phyloP scores from a whole-genome alignment of 1,284 basidiomycete species.

The Dichomitus squalens region DNA sequence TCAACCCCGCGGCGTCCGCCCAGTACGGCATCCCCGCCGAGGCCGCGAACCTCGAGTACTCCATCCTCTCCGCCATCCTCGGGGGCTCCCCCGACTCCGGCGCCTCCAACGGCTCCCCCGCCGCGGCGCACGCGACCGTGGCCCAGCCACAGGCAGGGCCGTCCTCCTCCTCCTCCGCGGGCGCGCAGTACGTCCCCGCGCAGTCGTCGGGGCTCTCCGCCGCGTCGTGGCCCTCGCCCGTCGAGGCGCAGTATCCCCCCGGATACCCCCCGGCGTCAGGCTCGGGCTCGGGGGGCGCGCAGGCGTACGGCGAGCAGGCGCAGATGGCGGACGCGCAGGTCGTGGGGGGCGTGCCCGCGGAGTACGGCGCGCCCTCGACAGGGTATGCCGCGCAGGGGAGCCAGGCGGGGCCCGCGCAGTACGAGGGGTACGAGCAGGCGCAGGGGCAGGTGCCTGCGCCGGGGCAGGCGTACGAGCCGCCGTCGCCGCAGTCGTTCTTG shows the following conservation, averaged over 20 bases:
- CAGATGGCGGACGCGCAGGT: slow-evolving; percentile 43
- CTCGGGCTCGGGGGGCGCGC: no score
- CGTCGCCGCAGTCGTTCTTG: slow-evolving; percentile 14
- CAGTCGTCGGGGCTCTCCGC: slow-evolving; percentile 29
- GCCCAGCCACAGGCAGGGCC: slow-evolving; percentile 13
- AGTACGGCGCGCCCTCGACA: slow-evolving; percentile 20
- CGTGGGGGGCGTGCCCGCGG: slow-evolving; percentile 12
- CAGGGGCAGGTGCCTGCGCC: slow-evolving; percentile 10
- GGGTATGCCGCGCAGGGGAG: slow-evolving; percentile 12
- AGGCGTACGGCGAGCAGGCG: slow-evolving; percentile 27
- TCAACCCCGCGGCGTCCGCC: slow-evolving; percentile 24
- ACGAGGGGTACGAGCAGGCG: slow-evolving; percentile 19
- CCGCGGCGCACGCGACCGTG: slow-evolving; percentile 33
- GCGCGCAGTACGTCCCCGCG: slow-evolving; percentile 19
- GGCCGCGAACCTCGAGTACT: slow-evolving; percentile 90
- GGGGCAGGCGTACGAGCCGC: slow-evolving; percentile 10
- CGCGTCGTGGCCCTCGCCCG: slow-evolving; percentile 48
- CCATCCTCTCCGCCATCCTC: slow-evolving; percentile 89
- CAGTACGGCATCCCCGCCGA: slow-evolving; percentile 72
- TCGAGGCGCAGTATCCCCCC: slow-evolving; percentile 8
- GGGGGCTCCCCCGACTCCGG: slow-evolving; percentile 68
- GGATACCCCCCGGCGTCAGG: background rate
- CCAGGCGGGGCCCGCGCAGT: slow-evolving; percentile 12
- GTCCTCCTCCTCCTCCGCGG: slow-evolving; percentile 7
- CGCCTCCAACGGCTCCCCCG: slow-evolving; percentile 38